These are phyloP conservation scores for Pseudogymnoascus sp. DNA, from an alignment of 2,329 filamentous ascomycete genomes.

Conservation along the genomic window DNA sequence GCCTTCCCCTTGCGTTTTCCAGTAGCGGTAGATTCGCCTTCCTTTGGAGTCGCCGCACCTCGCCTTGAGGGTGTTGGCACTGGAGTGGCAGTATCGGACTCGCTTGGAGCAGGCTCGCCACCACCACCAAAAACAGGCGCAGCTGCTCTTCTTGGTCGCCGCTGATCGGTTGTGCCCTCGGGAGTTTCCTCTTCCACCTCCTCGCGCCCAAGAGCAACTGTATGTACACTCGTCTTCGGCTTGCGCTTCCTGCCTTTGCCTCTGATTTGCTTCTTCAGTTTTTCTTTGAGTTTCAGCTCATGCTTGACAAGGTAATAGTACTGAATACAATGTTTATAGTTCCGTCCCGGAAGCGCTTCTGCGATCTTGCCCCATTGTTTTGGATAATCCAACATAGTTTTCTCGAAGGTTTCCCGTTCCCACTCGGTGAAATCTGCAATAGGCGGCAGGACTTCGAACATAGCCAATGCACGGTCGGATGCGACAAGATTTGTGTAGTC, in stretches of 20 bases:
- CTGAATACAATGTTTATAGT: conserved; percentile 74
- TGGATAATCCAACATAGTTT: conserved; percentile 64
- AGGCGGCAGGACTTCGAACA: conserved; percentile 65
- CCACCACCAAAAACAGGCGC: conserved; percentile 65
- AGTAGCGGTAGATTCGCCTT: conserved; percentile 32
- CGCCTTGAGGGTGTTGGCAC: conserved; percentile 50
- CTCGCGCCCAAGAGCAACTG: conserved; percentile 55
- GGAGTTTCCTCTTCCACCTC: conserved; percentile 48
- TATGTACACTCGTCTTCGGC: conserved; percentile 54
- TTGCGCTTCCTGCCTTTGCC: conserved; percentile 38
- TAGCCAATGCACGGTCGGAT: conserved; percentile 57
- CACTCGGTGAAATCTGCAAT: conserved; percentile 67
- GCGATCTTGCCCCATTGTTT: conserved; percentile 80
- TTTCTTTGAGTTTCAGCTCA: conserved; percentile 68
- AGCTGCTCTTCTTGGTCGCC: conserved; percentile 54
- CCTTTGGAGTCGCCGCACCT: conserved; percentile 37
- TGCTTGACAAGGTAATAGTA: conserved; percentile 80
- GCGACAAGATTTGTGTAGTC: conserved; percentile 60
- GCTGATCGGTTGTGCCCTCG: conserved; percentile 49
- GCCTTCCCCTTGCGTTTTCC: conserved; percentile 31
- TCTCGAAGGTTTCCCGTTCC: conserved; percentile 64
- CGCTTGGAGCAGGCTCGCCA: conserved; percentile 51
- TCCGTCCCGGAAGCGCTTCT: conserved; percentile 55
- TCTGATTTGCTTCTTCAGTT: conserved; percentile 57
- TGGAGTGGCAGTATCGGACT: conserved; percentile 53